phyloP scores from a whole-genome alignment of 805 yeast species.

The Brettanomyces anomalus region DNA sequence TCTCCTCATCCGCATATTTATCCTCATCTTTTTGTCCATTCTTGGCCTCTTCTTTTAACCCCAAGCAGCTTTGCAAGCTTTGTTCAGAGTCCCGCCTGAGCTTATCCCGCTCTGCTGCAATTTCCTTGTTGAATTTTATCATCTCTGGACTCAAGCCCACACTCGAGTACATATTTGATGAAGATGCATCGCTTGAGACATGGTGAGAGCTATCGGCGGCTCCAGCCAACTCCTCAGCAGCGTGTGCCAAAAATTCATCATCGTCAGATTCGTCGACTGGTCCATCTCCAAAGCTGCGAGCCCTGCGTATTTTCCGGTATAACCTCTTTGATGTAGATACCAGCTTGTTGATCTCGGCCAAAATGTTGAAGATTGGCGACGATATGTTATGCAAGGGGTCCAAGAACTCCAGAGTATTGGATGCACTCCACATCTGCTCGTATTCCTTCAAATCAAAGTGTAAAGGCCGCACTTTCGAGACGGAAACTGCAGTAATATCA shows the following conservation, averaged over 20 bases:
- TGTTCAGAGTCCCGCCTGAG: background rate
- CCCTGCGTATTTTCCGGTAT: slow-evolving; percentile 15
- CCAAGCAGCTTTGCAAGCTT: background rate
- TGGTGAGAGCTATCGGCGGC: slow-evolving; percentile 12
- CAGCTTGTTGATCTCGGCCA: slow-evolving; percentile 61
- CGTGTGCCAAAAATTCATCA: slow-evolving; percentile 5
- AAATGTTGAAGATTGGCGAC: slow-evolving; percentile 52
- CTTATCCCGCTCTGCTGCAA: background rate
- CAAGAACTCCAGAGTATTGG: slow-evolving; percentile 34
- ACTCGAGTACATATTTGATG: slow-evolving; percentile 9
- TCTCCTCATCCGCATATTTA: slow-evolving; percentile 9
- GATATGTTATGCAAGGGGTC: slow-evolving; percentile 72
- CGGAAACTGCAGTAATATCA: slow-evolving; percentile 60
- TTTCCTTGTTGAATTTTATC: slow-evolving; percentile 1
- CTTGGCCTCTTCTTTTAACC: background rate
- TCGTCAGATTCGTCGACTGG: slow-evolving; percentile 5
- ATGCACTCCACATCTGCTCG: slow-evolving; percentile 36
- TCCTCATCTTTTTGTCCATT: background rate
- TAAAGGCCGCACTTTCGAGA: slow-evolving; percentile 49
- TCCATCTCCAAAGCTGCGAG: slow-evolving; percentile 11
- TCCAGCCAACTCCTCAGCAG: slow-evolving; percentile 3
- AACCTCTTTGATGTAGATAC: slow-evolving; percentile 41
- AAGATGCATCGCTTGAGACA: slow-evolving; percentile 11
- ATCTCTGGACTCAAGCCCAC: slow-evolving; percentile 3
- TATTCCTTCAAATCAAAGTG: slow-evolving; percentile 58